Evolutionary conservation across 1,139 yeast genomes (phyloP).

Genomic region (Sugiyamaella grinbergsii): DNA sequence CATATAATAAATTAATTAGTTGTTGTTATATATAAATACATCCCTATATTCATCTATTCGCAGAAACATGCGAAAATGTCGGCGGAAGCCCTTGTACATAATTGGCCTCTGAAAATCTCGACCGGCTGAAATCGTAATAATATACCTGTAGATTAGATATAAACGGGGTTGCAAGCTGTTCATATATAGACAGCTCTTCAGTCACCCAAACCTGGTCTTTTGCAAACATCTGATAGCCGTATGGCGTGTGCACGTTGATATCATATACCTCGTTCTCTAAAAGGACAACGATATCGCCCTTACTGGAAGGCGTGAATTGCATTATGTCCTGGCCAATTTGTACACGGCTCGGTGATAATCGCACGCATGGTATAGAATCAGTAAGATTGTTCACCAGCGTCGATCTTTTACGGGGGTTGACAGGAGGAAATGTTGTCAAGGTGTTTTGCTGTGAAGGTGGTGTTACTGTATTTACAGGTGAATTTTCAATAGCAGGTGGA

Average conservation of each 20-base stretch:
- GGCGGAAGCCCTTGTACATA: slow-evolving; percentile 9
- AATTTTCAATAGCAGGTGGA: no score
- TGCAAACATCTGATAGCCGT: slow-evolving; percentile 2
- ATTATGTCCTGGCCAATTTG: slow-evolving; percentile 7
- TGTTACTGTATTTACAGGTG: background rate
- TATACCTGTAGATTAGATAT: background rate
- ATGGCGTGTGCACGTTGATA: background rate
- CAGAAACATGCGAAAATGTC: background rate
- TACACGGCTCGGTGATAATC: background rate
- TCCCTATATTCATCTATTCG: background rate
- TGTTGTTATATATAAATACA: slow-evolving; percentile 5
- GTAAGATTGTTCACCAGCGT: background rate
- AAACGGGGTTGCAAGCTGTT: slow-evolving; percentile 2
- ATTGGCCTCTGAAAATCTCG: slow-evolving; percentile 1
- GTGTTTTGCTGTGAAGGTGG: background rate
- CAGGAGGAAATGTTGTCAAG: no score
- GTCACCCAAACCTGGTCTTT: slow-evolving; percentile 7
- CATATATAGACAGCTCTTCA: slow-evolving; percentile 2
- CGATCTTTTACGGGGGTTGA: background rate
- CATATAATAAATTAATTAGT: slow-evolving; percentile 4
- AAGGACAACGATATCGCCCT: slow-evolving; percentile 1
- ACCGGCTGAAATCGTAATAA: slow-evolving; percentile 8
- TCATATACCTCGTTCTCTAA: background rate
- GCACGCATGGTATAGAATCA: background rate
- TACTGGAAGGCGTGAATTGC: slow-evolving; percentile 2